A percentile compares a stretch with the other conserved stretches of the same genome.
phyloP scores from a whole-genome alignment of 2,329 filamentous ascomycete species.

The Coniochaeta sp. region DNA sequence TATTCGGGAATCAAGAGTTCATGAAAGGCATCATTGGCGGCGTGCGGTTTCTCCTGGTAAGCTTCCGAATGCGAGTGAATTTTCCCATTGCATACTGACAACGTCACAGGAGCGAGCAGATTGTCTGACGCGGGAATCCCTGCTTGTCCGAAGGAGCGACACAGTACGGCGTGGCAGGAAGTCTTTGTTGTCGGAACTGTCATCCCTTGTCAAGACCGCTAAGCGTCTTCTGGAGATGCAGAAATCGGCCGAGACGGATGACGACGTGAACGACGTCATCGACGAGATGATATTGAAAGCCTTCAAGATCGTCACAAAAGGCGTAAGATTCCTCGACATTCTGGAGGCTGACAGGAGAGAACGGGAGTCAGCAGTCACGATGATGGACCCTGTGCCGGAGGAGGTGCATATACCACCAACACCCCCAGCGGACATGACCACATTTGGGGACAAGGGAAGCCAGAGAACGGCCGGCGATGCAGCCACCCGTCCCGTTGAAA shows the following conservation, averaged over 20 bases:
- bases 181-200: conserved; percentile 81
- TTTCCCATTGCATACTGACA: conserved; percentile 12
- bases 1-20: conserved; percentile 87
- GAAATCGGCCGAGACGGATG: conserved; percentile 35
- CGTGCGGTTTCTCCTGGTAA: conserved; percentile 80
- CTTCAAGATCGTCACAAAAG: conserved; percentile 88
- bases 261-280: conserved; percentile 66
- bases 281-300: conserved; percentile 92
- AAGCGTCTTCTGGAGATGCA: conserved; percentile 77
- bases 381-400: conserved; percentile 53
- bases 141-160: conserved; percentile 68
- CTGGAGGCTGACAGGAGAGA: conserved; percentile 59
- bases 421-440: conserved; percentile 51
- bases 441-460: conserved; percentile 33
- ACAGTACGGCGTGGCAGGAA: conserved; percentile 75
- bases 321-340: conserved; percentile 82
- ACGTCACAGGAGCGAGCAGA: conserved; percentile 69
- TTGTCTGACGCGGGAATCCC: conserved; percentile 77
- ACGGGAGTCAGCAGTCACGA: conserved; percentile 45
- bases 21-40: conserved; percentile 92
- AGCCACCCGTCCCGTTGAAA: conserved; percentile 29
- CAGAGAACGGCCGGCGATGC: conserved; percentile 23
- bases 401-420: conserved; percentile 54
- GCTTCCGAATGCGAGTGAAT: conserved; percentile 27
- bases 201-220: conserved; percentile 79